phyloP scores from a whole-genome alignment of 768 basidiomycete species.

The Xerocomus brunneocitrinus region DNA sequence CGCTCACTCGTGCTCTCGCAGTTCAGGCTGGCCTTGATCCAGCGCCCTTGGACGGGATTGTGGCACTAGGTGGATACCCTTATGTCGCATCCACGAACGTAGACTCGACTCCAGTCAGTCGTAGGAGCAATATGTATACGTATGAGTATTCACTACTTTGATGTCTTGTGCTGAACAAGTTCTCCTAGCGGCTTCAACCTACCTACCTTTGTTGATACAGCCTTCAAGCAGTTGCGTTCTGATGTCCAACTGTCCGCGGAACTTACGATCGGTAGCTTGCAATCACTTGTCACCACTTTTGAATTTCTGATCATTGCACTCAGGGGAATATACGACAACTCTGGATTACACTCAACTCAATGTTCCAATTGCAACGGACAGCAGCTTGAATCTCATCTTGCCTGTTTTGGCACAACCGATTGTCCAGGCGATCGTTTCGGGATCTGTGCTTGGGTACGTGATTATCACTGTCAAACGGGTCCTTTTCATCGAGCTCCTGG shows the following conservation, averaged over 20 bases:
- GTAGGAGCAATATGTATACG: slow-evolving; percentile 52
- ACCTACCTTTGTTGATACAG: slow-evolving; percentile 56
- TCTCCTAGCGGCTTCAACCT: slow-evolving; percentile 53
- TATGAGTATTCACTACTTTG: slow-evolving; percentile 16
- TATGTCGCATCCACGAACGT: slow-evolving; percentile 40
- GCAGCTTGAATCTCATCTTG: slow-evolving; percentile 57
- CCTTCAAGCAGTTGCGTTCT: slow-evolving; percentile 60
- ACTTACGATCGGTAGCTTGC: slow-evolving; percentile 49
- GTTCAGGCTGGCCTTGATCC: slow-evolving; percentile 58
- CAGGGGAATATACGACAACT: slow-evolving; percentile 61
- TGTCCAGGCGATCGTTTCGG: slow-evolving; percentile 65
- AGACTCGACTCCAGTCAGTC: slow-evolving; percentile 30
- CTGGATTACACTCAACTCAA: slow-evolving; percentile 54
- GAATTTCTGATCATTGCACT: slow-evolving; percentile 3
- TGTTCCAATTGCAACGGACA: slow-evolving; percentile 58
- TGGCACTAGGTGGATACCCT: slow-evolving; percentile 59
- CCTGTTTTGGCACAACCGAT: slow-evolving; percentile 70
- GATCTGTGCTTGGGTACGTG: slow-evolving; percentile 49
- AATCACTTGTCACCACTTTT: background rate
- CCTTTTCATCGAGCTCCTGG: background rate
- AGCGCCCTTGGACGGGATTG: slow-evolving; percentile 61
- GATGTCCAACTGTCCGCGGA: slow-evolving; percentile 54
- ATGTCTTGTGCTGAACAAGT: slow-evolving; percentile 1
- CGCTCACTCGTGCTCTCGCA: slow-evolving; percentile 62
- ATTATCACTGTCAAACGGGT: background rate